Percentiles rank a stretch among this genome's conserved stretches.
Evolutionary conservation across 2,329 filamentous ascomycete species (phyloP).

Genomic region (Epichloe baconii): DNA sequence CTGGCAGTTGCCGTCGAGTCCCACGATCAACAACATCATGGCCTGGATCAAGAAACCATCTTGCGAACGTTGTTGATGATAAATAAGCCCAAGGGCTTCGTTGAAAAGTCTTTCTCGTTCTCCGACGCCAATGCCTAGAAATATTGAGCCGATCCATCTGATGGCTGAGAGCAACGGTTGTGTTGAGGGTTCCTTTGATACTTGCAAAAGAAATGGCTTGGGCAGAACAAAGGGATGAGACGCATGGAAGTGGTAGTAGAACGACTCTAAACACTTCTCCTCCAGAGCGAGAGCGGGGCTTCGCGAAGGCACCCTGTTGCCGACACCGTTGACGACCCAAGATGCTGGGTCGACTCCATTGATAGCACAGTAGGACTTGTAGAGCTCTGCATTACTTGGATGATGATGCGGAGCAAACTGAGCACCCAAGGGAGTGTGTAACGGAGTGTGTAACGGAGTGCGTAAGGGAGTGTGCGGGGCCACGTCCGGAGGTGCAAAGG

Average conservation of each 20-base stretch:
- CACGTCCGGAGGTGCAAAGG: constrained; percentile 6
- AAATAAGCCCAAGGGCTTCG: constrained; percentile 40
- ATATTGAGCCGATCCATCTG: constrained; percentile 43
- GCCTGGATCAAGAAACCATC: constrained; percentile 62
- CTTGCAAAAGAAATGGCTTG: constrained; percentile 33
- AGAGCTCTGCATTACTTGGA: constrained; percentile 26
- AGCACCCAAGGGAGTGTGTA: background rate
- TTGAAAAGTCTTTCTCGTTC: constrained; percentile 37
- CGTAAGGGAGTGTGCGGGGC: constrained; percentile 5
- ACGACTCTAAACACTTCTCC: constrained; percentile 43
- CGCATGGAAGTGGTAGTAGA: constrained; percentile 44
- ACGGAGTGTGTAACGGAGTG: constrained; percentile 1
- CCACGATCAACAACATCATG: constrained; percentile 62
- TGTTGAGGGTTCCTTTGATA: constrained; percentile 34
- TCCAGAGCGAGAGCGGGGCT: constrained; percentile 23
- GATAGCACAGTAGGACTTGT: constrained; percentile 17
- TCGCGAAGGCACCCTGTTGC: constrained; percentile 7
- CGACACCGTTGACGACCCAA: constrained; percentile 9
- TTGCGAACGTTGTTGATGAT: constrained; percentile 31
- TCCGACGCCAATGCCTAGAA: constrained; percentile 33
- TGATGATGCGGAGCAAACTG: constrained; percentile 10
- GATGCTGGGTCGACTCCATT: constrained; percentile 13
- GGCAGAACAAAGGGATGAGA: constrained; percentile 46
- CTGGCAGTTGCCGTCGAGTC: constrained; percentile 63
- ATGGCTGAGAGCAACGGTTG: constrained; percentile 40